These are phyloP conservation scores for Aspergillus olivimuriae DNA, from an alignment of 495 filamentous ascomycete species.

Conservation along the genomic window DNA sequence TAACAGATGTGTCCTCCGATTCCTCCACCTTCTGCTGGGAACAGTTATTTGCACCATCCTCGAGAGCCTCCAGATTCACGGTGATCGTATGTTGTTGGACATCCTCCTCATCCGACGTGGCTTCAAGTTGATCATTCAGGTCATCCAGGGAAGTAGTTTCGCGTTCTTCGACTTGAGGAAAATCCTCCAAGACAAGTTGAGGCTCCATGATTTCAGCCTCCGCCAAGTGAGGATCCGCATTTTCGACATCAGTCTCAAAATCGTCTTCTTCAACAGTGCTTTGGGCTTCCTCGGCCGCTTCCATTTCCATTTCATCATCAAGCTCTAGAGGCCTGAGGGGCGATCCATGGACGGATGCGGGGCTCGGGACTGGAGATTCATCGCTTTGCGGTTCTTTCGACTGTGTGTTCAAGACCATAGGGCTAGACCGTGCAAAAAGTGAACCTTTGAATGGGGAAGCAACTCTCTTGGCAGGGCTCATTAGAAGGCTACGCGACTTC, in stretches of 20 bases:
- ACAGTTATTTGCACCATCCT: too few species aligned
- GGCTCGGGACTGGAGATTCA: too few species aligned
- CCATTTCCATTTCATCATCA: conserved; percentile 3
- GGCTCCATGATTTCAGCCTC: too few species aligned
- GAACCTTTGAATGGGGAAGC: conserved; percentile 35
- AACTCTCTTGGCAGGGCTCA: conserved; percentile 38
- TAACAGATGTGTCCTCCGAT: too few species aligned
- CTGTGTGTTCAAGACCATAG: conserved; percentile 7
- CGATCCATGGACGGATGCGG: too few species aligned
- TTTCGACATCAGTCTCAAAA: neutral
- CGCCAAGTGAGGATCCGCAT: too few species aligned
- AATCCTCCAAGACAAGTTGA: too few species aligned
- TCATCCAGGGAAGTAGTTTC: too few species aligned
- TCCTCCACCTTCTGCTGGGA: too few species aligned
- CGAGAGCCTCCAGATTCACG: too few species aligned
- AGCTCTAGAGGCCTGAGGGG: neutral
- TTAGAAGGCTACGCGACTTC: conserved; percentile 30
- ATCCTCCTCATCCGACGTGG: conserved; percentile 5
- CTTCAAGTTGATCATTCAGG: neutral
- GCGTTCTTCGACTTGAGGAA: too few species aligned
- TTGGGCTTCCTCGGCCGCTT: neutral
- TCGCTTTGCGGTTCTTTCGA: neutral
- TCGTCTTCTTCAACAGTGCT: neutral
- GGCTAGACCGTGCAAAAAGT: conserved; percentile 7
- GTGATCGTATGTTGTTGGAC: too few species aligned